Evolutionary conservation across 1,139 yeast genomes (phyloP).

Genomic region (Geotrichum phurueaensis): DNA sequence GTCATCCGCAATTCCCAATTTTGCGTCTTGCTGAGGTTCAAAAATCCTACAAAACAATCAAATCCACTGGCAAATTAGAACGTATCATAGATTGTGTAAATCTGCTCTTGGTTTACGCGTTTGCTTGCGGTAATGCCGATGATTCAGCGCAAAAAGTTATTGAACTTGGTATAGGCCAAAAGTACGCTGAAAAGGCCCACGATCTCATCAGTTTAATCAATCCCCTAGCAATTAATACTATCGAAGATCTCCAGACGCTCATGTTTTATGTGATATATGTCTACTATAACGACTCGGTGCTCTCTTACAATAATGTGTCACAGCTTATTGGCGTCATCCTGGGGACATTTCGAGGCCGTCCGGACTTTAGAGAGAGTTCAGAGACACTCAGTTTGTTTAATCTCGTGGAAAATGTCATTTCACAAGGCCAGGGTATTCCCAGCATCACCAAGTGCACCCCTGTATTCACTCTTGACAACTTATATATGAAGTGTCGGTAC

Average conservation of each 20-base stretch:
- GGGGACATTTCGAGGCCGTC: slow-evolving; percentile 1
- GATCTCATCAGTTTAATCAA: not conserved
- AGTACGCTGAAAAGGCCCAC: slow-evolving; percentile 1
- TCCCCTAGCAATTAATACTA: slow-evolving; percentile 1
- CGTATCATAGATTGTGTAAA: not conserved
- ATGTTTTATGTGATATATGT: not conserved
- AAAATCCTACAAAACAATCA: not conserved
- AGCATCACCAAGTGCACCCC: not conserved
- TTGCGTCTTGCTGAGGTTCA: not conserved
- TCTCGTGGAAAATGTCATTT: slow-evolving; percentile 4
- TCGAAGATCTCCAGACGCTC: not conserved
- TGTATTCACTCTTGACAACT: not conserved
- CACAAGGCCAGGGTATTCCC: not conserved
- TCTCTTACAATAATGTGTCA: not conserved
- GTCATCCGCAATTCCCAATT: slow-evolving; percentile 8
- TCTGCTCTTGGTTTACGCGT: not conserved
- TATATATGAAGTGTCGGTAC: slow-evolving; percentile 8
- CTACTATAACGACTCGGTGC: not conserved
- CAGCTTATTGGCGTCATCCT: slow-evolving; percentile 4
- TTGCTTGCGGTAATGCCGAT: not conserved
- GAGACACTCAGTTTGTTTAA: not conserved
- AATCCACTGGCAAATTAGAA: not conserved
- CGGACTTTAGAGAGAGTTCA: not conserved
- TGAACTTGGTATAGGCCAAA: not conserved
- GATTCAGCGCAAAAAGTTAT: not conserved